Evolutionary conservation across 192 early-diverging fungal species (phyloP), one percentile per base, ranked within the genome.

Genomic region (Cetraspora pellucida): DNA sequence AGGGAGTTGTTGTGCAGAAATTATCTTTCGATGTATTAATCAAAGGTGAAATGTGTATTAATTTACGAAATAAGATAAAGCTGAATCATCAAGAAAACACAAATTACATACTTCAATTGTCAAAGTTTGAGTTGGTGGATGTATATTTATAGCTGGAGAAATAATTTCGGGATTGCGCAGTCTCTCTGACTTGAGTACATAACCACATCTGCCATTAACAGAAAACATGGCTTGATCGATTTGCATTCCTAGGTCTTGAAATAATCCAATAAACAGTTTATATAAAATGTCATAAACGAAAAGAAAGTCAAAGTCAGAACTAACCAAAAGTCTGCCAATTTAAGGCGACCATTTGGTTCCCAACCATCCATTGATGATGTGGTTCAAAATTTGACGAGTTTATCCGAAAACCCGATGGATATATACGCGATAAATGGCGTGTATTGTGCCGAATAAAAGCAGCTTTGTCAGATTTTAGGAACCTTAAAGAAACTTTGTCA

Each of bases 341-440:
- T 74, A 97, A 78, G 2, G 96, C 95, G 2, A 95, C 95, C 85
- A 97, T 84, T 81, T 96, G 95, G 44, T 84, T 87, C 3, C 96
- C 96, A 13, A 78, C 82, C 14, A 81, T 83, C 96, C 96, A 97
- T 78, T 94, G 90, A 10, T 86, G 82, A 28, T 92, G 84, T 2
- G 96, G 96, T 74, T 96, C 92, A 77, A 88, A 94, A 82, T 97
- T 97, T 55, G 91, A 87, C 17, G 92, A 93, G 46, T 80, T 91
- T 65, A 97, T 82, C n/a, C 94, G 89, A 71, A 91, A 86, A 10
- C 88, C 89, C 10, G 87, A 84, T 43, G 96, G 96, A 75, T 96
- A 97, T n/a, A 94, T 84, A 19, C 96, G 88, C 1, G 91, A 88
- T 67, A 95, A 81, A 77, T 87, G 87, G 63, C 80, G 74, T 31